Evolutionary conservation across 2,329 filamentous ascomycete genomes (phyloP), one percentile per base, ranked within the genome.

Genomic region (Botrytis fragariae): DNA sequence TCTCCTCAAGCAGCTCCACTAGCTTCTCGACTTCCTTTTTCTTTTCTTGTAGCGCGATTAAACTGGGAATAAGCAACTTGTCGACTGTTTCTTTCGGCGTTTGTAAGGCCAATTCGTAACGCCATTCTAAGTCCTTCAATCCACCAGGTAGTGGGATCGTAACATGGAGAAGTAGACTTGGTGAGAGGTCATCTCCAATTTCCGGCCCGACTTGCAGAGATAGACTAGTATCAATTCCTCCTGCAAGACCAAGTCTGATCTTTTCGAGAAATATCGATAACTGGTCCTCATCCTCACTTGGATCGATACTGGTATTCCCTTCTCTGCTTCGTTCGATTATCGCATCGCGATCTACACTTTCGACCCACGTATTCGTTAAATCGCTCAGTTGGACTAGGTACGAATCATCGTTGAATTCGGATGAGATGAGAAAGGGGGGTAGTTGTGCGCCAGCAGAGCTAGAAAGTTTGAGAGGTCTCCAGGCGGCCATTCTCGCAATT

Each of bases 361-460:
- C 92, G 39, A 84, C 83, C 93, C 93, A 96, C n/a, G 94, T 84
- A 76, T 90, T 87, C 79, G 87, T 90, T 74, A 94, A 85, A 79
- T 95, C 93, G 3, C 92, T 93, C 57, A 95, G 80, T 73, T 88
- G 86, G 42, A 95, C 80, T 2, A 83, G 86, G 82, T 95, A 95
- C 18, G 88, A 86, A 20, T 85, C 82, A 25, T 83, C 69, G 8
- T 83, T 83, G 78, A 92, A 89, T 42, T 81, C 79, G 32, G 87
- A 84, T 74, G 91, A 92, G 61, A 92, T 84, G 48, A 95, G 84
- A 12, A 95, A 85, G 54, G 86, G 84, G 18, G 91, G 92, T 9
- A 90, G 77, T 29, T 82, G 81, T 20, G 82, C 72, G 45, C 69
- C 69, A 45, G 74, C 76, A 72, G 74, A 72, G 42, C 57, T 18